Evolutionary conservation across 805 yeast species (phyloP).

Genomic region (Middelhovenomyces tepae): DNA sequence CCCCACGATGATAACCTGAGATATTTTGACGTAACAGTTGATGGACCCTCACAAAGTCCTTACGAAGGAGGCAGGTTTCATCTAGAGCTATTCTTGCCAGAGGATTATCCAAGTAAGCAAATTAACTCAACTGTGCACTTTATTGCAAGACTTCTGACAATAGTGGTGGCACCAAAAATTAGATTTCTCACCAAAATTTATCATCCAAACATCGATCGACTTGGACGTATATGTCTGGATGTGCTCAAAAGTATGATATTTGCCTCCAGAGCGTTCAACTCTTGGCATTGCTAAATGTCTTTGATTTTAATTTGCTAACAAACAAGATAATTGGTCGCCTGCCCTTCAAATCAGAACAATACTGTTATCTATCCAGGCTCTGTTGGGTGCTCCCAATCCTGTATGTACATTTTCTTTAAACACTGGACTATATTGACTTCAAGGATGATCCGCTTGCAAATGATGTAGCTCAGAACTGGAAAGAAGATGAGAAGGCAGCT

Average conservation of each 20-base stretch:
- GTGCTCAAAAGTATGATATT: slow-evolving; percentile 55
- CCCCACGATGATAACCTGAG: slow-evolving; percentile 94
- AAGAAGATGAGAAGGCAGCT: slow-evolving; percentile 72
- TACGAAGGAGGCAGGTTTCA: slow-evolving; percentile 73
- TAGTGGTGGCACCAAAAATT: slow-evolving; percentile 93
- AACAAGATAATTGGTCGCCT: slow-evolving; percentile 83
- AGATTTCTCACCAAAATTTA: slow-evolving; percentile 88
- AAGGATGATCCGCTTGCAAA: slow-evolving; percentile 98
- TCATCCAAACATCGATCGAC: slow-evolving; percentile 92
- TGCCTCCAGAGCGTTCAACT: not conserved
- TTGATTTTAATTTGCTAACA: slow-evolving; percentile 3
- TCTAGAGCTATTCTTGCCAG: slow-evolving; percentile 83
- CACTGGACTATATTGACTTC: no score
- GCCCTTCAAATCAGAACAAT: slow-evolving; percentile 94
- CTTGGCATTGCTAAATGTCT: not conserved
- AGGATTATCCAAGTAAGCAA: slow-evolving; percentile 74
- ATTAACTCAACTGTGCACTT: not conserved
- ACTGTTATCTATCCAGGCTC: slow-evolving; percentile 82
- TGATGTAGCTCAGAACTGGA: slow-evolving; percentile 97
- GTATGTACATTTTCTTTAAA: no score
- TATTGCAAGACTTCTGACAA: no score
- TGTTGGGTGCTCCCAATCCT: slow-evolving; percentile 93
- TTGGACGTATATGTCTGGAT: slow-evolving; percentile 93
- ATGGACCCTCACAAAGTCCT: slow-evolving; percentile 88
- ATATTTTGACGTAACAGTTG: slow-evolving; percentile 83